Base-by-base conservation (phyloP, 1,284 basidiomycete genomes). In the Schizophyllum commune region DNA sequence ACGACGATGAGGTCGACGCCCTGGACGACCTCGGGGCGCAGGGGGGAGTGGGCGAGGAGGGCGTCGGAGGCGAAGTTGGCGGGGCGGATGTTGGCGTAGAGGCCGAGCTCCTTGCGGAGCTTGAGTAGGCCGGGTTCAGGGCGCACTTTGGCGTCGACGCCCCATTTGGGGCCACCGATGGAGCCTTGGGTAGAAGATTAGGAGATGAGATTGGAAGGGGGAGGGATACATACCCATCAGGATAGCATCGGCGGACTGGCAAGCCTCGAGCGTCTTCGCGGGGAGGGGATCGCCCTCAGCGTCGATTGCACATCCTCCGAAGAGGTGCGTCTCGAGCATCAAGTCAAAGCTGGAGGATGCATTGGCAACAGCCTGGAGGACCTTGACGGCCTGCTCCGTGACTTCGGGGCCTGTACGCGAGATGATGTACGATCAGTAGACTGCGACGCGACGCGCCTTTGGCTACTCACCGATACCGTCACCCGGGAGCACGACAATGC, bases 161-260 rank as follows among this genome's bases (percentile, higher is more conserved):
- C 96, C 97, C 97, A 99, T 77, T 98, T 98, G 39, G 97, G 97
- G 19, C 96, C 97, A 65, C 96, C 97, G 66, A 99, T 93, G 22
- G 96, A 90, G 66, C 95, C 96, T 94, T 62, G 27, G 19, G 15
- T 27, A 11, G 20, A 11, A 20, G 53, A 51, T 32, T 58, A 51
- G 53, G 57, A 60, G 21, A 47, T 34, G 2, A 55, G 27, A 58
- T 61, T 21, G 20, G n/a, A 61, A 39, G 51, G n/a, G 7, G 34
- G 13, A 34, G 6, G 27, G 58, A 62, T 20, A 33, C 57, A 58
- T 64, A 93, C 95, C 95, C 83, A 98, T 86, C 56, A 98, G 81
- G 66, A 98, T 90, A 15, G 94, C 92, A 77, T 98, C 94, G 17
- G 95, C 92, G 69, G 86, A 82, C 73, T 92, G 81, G 74, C 94